phyloP scores from a whole-genome alignment of 192 early-diverging fungal genomes.

The Paraglomus occultum region DNA sequence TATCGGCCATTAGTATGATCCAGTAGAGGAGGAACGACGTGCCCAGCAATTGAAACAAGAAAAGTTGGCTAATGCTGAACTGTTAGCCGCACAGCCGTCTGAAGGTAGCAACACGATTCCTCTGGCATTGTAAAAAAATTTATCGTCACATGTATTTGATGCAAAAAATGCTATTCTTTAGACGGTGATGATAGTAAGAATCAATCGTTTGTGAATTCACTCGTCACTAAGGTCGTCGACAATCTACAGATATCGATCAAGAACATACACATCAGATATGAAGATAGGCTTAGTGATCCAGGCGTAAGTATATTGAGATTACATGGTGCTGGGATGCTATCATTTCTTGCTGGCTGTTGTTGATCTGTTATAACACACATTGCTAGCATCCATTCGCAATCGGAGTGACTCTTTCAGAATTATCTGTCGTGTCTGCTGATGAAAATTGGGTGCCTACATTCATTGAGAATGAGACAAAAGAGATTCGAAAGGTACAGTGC shows the following conservation, averaged over 20 bases:
- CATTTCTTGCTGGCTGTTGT: background rate
- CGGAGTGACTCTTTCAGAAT: slow-evolving; percentile 84
- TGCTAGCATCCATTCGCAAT: slow-evolving; percentile 73
- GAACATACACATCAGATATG: slow-evolving; percentile 95
- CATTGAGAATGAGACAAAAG: slow-evolving; percentile 69
- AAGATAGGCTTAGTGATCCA: slow-evolving; percentile 79
- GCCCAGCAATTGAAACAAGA: slow-evolving; percentile 79
- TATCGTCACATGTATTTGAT: background rate
- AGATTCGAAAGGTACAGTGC: slow-evolving; percentile 82
- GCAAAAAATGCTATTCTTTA: background rate
- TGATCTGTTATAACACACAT: background rate
- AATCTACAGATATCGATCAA: slow-evolving; percentile 94
- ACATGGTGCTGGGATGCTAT: background rate
- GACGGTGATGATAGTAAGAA: slow-evolving; percentile 64
- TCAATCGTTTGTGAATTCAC: slow-evolving; percentile 83
- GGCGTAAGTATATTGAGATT: slow-evolving; percentile 31
- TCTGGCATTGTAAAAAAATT: background rate
- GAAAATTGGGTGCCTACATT: slow-evolving; percentile 80
- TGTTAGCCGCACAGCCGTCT: slow-evolving; percentile 43
- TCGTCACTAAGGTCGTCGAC: slow-evolving; percentile 92
- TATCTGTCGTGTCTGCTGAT: slow-evolving; percentile 91
- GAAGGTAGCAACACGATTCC: slow-evolving; percentile 30
- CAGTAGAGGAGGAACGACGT: slow-evolving; percentile 74
- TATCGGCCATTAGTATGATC: slow-evolving; percentile 62
- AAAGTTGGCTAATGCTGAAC: slow-evolving; percentile 75